phyloP scores from a whole-genome alignment of 2,329 filamentous ascomycete species.

The Mollisiaceae sp. region DNA sequence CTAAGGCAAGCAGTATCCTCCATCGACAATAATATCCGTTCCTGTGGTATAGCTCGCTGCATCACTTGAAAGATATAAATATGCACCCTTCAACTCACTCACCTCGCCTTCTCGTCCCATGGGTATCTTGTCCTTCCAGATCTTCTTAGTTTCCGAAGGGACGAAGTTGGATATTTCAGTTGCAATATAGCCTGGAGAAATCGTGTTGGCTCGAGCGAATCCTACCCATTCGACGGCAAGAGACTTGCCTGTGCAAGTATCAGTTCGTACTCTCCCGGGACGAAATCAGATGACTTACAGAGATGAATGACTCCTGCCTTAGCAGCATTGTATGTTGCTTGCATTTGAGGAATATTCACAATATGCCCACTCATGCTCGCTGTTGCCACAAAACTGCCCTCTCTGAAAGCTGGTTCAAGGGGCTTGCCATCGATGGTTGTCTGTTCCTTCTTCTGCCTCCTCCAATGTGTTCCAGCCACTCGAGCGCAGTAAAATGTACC shows the following conservation, averaged over 20 bases:
- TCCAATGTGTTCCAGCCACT: slow-evolving; percentile 71
- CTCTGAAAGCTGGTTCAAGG: slow-evolving; percentile 59
- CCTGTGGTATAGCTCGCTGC: slow-evolving; percentile 84
- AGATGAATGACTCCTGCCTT: slow-evolving; percentile 69
- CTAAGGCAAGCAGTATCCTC: slow-evolving; percentile 67
- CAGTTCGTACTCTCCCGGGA: background rate
- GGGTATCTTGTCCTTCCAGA: slow-evolving; percentile 57
- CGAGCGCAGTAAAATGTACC: slow-evolving; percentile 79
- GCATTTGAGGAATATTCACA: slow-evolving; percentile 77
- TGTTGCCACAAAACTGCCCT: slow-evolving; percentile 78
- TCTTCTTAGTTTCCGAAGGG: slow-evolving; percentile 67
- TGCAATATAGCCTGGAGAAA: slow-evolving; percentile 77
- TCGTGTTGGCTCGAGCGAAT: slow-evolving; percentile 73
- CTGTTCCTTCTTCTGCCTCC: slow-evolving; percentile 71
- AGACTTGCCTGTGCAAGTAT: slow-evolving; percentile 59
- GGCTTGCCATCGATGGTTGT: slow-evolving; percentile 66
- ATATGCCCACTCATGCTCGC: slow-evolving; percentile 81
- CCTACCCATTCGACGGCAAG: slow-evolving; percentile 78
- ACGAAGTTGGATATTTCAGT: slow-evolving; percentile 75
- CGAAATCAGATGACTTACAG: slow-evolving; percentile 50
- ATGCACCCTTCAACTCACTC: slow-evolving; percentile 82
- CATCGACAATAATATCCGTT: slow-evolving; percentile 75
- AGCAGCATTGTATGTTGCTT: slow-evolving; percentile 75
- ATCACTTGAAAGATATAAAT: slow-evolving; percentile 80
- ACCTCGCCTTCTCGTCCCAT: slow-evolving; percentile 66